Base-by-base conservation (phyloP, 257 asterid genomes). In the Eustoma russellianum region DNA sequence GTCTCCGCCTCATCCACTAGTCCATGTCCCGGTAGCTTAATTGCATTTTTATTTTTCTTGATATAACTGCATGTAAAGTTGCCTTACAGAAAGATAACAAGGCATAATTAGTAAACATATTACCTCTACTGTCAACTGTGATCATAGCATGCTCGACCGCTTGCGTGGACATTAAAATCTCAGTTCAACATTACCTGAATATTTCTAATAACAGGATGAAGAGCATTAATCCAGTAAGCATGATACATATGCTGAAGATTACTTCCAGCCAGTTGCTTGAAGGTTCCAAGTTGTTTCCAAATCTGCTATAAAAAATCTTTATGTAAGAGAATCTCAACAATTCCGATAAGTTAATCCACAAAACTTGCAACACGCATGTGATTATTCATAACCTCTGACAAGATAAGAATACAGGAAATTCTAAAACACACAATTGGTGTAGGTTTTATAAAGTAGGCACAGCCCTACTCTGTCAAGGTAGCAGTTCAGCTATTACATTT, bases 151-250 rank as follows among this genome's bases (percentile, higher is more conserved):
- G 34, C 11, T n/a, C 33, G 1, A 3, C 8, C 8, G 12, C 13
- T 5, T 11, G 0, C 5, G 17, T 14, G 7, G 47, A 28, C 33
- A 8, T 30, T 16, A 3, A 12, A 56, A 9, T 8, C 43, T 38
- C 11, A 38, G 2, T 8, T 43, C 5, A 5, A 10, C 11, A 4
- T 63, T 75, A 79, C 97, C 93, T 92, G 98, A 46, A 92, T 88
- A 57, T 92, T 92, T 52, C 97, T 97, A 12, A 92, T 88, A 92
- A 67, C 55, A 88, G 76, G 18, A 97, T 92, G 79, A 92, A 92
- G 56, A 88, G 66, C 86, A 92, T 69, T 59, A 92, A 70, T 12
- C 98, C 98, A 64, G 97, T 83, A 17, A 92, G 98, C 52, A 78
- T 88, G 24, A 77, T 76, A 55, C 75, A 69, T 48, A 92, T 92